These are phyloP conservation scores for Fusarium liriodendri DNA, from an alignment of 2,329 filamentous ascomycete species.

Conservation along the genomic window DNA sequence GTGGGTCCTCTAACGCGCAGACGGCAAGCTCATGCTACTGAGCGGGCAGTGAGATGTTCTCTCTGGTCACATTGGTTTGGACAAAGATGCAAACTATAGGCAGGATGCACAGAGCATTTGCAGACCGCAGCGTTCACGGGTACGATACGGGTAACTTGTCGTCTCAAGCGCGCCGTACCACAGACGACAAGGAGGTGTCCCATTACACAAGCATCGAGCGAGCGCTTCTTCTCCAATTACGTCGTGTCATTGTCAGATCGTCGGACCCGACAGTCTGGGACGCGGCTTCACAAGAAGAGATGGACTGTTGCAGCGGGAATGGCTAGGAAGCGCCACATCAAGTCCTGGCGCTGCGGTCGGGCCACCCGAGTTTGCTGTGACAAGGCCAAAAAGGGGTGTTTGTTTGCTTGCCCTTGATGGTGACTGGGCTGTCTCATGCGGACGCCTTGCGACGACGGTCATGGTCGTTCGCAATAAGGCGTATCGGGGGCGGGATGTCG, in stretches of 20 bases:
- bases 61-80: neutral
- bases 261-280: conserved; percentile 40
- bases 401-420: neutral
- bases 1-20: neutral
- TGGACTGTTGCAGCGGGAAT: conserved; percentile 37
- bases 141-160: neutral
- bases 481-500: neutral
- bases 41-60: neutral
- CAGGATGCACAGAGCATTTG: neutral
- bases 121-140: neutral
- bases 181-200: neutral
- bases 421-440: neutral
- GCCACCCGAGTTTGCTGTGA: conserved; percentile 8
- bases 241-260: conserved; percentile 17
- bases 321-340: conserved; percentile 36
- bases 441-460: neutral
- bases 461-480: neutral
- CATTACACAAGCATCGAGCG: conserved; percentile 18
- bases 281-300: conserved; percentile 38
- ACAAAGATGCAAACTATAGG: neutral
- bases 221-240: conserved; percentile 33
- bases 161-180: conserved; percentile 17
- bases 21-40: neutral
- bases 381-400: conserved; percentile 1
- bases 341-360: conserved; percentile 20